Percentiles rank a stretch among this genome's conserved stretches.
phyloP scores from a whole-genome alignment of 306 rosid genomes.

The Casuarina glauca region DNA sequence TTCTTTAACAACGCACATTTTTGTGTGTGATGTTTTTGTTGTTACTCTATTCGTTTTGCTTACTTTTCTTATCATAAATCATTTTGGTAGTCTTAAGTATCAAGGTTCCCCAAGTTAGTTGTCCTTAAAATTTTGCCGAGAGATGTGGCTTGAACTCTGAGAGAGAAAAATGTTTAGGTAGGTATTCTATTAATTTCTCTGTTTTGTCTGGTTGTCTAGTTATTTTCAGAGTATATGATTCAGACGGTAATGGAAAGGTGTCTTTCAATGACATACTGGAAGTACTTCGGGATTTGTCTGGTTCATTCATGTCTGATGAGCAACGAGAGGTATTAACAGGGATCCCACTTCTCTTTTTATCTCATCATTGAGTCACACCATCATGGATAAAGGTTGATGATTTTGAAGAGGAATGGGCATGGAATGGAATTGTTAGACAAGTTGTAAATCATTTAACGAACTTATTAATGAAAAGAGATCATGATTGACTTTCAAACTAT shows the following conservation, averaged over 20 bases:
- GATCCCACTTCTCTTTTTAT: slow-evolving; percentile 14
- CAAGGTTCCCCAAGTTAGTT: neutral
- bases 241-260: slow-evolving; percentile 74
- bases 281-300: slow-evolving; percentile 82
- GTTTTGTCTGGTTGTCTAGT: slow-evolving; percentile 41
- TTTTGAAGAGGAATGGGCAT: slow-evolving; percentile 2
- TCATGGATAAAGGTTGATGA: neutral
- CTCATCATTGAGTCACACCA: slow-evolving; percentile 4
- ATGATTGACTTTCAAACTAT: neutral
- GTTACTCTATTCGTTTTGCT: neutral
- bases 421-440: neutral
- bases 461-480: neutral
- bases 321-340: slow-evolving; percentile 80
- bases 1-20: neutral
- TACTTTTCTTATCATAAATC: neutral
- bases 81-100: neutral
- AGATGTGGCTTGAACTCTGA: neutral
- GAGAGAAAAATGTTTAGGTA: slow-evolving; percentile 17
- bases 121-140: neutral
- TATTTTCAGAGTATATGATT: slow-evolving; percentile 84
- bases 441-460: neutral
- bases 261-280: slow-evolving; percentile 70
- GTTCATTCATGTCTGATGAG: slow-evolving; percentile 76
- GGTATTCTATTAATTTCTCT: neutral
- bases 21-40: neutral